Percentiles rank a stretch among this genome's conserved stretches.
Conservation (phyloP, 2,329 filamentous ascomycete genomes). For the Didymella keratinophila region DNA sequence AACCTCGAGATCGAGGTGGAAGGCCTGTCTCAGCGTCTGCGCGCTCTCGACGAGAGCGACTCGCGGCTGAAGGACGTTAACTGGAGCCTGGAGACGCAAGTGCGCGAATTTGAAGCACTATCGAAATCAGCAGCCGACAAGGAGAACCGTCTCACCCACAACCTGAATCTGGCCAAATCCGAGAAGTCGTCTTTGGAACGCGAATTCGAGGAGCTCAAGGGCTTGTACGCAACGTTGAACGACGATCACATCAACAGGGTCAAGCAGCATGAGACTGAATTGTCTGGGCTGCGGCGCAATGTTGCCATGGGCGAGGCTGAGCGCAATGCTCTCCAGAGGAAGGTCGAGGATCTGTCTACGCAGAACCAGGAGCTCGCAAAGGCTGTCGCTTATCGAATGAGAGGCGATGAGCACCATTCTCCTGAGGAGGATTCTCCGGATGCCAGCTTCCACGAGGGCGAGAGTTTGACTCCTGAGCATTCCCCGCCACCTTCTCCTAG, state of each 20-base stretch:
- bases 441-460: conserved; percentile 63
- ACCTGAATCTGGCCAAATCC: conserved; percentile 71
- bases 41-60: conserved; percentile 89
- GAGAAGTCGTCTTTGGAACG: conserved; percentile 83
- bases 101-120: conserved; percentile 80
- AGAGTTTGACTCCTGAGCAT: conserved; percentile 76
- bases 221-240: conserved; percentile 76
- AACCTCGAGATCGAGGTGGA: conserved; percentile 84
- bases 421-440: conserved; percentile 63
- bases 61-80: conserved; percentile 98
- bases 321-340: conserved; percentile 77
- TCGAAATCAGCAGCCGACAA: conserved; percentile 80
- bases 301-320: conserved; percentile 81
- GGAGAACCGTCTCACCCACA: conserved; percentile 81
- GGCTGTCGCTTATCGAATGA: conserved; percentile 78
- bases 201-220: conserved; percentile 89
- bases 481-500: conserved; percentile 89
- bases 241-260: conserved; percentile 80
- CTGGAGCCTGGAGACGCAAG: conserved; percentile 92
- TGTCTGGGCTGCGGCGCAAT: conserved; percentile 83
- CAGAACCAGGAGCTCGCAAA: conserved; percentile 93
- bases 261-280: conserved; percentile 88
- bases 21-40: conserved; percentile 78
- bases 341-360: conserved; percentile 83
- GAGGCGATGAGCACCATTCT: conserved; percentile 65